phyloP scores from a whole-genome alignment of 2,329 filamentous ascomycete genomes.

The Ophiostoma pallidulum region DNA sequence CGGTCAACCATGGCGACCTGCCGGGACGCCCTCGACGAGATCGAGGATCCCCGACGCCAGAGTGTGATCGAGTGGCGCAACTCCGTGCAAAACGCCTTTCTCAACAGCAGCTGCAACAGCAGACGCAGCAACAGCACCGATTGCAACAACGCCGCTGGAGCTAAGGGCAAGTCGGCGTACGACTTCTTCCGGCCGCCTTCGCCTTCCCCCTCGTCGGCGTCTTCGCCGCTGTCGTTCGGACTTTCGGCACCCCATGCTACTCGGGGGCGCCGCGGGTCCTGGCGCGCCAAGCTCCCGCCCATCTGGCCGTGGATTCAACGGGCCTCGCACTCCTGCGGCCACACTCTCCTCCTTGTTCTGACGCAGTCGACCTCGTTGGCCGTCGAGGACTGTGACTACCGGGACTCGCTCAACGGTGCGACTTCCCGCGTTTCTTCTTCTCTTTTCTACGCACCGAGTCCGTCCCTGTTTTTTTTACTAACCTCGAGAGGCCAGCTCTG shows the following conservation, averaged over 20 bases:
- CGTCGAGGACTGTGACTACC: neutral
- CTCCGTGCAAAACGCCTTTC: neutral
- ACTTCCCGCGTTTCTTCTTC: too few relatives aligned
- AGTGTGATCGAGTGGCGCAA: conserved; percentile 2
- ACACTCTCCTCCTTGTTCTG: neutral
- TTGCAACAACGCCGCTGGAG: too few relatives aligned
- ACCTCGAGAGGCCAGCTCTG: neutral
- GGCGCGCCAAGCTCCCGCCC: conserved; percentile 1
- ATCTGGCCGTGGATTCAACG: conserved; percentile 9
- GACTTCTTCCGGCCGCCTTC: neutral
- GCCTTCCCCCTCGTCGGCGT: conserved; percentile 5
- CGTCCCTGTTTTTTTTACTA: neutral
- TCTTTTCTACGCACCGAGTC: too few relatives aligned
- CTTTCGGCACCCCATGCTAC: conserved; percentile 14
- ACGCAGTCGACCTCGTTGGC: conserved; percentile 3
- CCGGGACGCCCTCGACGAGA: neutral
- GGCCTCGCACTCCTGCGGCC: conserved; percentile 1
- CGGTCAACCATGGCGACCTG: too few relatives aligned
- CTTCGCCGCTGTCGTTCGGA: too few relatives aligned
- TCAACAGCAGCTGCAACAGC: neutral
- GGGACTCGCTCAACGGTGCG: conserved; percentile 4
- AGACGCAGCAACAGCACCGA: neutral
- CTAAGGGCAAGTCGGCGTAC: neutral
- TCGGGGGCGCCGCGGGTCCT: conserved; percentile 12
- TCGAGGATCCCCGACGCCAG: conserved; percentile 1